These are phyloP conservation scores for Sporothrix schenckii DNA, from an alignment of 2,329 filamentous ascomycete genomes.

Conservation along the genomic window DNA sequence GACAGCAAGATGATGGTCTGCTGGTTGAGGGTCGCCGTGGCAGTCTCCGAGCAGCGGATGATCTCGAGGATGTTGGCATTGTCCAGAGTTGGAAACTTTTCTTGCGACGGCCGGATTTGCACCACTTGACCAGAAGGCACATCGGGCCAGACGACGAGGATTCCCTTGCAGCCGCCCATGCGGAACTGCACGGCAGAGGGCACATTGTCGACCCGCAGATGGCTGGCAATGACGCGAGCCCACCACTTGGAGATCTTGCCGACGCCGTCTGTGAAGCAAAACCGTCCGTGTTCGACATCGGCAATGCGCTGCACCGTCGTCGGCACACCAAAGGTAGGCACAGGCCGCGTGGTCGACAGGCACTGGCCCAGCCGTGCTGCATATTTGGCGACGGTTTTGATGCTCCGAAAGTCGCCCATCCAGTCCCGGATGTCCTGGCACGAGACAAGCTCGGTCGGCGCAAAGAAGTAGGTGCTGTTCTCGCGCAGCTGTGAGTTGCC, in stretches of 20 bases:
- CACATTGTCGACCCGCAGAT: conserved; percentile 64
- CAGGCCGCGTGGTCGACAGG: conserved; percentile 86
- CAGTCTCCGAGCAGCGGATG: conserved; percentile 75
- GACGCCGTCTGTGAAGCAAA: conserved; percentile 87
- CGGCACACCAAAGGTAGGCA: conserved; percentile 65
- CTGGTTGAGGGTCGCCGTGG: conserved; percentile 80
- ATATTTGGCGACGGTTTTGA: conserved; percentile 83
- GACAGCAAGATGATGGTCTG: conserved; percentile 89
- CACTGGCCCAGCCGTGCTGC: conserved; percentile 89
- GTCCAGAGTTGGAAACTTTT: conserved; percentile 72
- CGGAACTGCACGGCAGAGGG: conserved; percentile 92
- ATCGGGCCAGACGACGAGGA: conserved; percentile 74
- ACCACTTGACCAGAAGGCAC: conserved; percentile 63
- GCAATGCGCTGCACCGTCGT: conserved; percentile 59
- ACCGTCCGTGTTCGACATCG: conserved; percentile 70
- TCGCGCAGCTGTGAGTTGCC: conserved; percentile 95
- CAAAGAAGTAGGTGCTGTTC: conserved; percentile 91
- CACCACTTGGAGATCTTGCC: conserved; percentile 85
- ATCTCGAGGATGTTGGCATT: conserved; percentile 75
- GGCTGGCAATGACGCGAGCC: conserved; percentile 70
- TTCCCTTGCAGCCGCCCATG: conserved; percentile 88
- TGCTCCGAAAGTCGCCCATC: conserved; percentile 85
- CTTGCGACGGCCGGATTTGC: conserved; percentile 79
- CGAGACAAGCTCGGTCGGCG: conserved; percentile 65
- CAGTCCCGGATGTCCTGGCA: conserved; percentile 77